Evolutionary conservation across 1,139 yeast species (phyloP).

Genomic region (Debaryomyces fabryi): DNA sequence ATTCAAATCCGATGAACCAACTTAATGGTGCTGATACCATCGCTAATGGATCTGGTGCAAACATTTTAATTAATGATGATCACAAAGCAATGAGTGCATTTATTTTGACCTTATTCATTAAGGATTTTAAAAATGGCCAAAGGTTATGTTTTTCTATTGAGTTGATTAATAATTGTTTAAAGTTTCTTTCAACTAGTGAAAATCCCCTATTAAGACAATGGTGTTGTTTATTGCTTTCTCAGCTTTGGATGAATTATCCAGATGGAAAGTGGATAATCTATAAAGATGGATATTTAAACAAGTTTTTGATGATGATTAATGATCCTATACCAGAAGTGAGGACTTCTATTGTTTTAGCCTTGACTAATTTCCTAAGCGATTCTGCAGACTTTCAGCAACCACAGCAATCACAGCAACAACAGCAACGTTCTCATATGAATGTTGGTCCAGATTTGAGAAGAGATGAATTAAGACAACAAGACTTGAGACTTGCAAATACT

Average conservation of each 20-base stretch:
- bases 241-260: constrained; percentile 71
- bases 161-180: constrained; percentile 66
- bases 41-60: constrained; percentile 18
- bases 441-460: constrained; percentile 28
- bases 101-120: constrained; percentile 78
- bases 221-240: constrained; percentile 81
- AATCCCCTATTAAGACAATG: constrained; percentile 89
- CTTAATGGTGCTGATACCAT: constrained; percentile 23
- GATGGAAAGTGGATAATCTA: constrained; percentile 77
- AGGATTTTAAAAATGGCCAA: constrained; percentile 81
- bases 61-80: constrained; percentile 54
- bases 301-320: constrained; percentile 58
- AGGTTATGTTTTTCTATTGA: constrained; percentile 76
- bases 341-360: constrained; percentile 76
- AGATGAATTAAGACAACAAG: constrained; percentile 58
- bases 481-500: constrained; percentile 52
- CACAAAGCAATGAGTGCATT: constrained; percentile 97
- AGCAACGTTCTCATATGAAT: constrained; percentile 18
- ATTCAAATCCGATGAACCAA: constrained; percentile 32
- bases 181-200: constrained; percentile 71
- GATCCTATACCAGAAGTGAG: constrained; percentile 97
- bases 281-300: constrained; percentile 64
- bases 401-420: constrained; percentile 20
- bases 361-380: constrained; percentile 69
- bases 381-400: constrained; percentile 26